Evolutionary conservation across 345 rosid species (phyloP), one percentile per base, ranked within the genome.

Genomic region (Bretschneidera sinensis): DNA sequence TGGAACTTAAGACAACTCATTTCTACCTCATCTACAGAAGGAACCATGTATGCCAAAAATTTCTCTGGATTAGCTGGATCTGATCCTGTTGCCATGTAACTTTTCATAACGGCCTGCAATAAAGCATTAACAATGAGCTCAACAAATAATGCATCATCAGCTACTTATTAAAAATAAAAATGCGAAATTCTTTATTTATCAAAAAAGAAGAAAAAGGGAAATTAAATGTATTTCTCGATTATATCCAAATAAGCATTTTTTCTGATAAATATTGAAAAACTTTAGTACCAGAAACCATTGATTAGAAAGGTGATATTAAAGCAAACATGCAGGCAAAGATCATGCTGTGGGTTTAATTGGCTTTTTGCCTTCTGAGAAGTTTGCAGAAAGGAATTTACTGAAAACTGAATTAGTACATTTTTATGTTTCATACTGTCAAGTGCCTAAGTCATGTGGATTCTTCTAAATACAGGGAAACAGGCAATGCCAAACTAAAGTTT

Each of bases 1-100:
- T 21, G 21, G 31, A 66, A 57, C 19, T 23, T 16, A 55, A 9
- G 43, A 39, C 18, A 61, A 50, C 33, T 51, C 43, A 22, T 52
- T 67, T 70, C 64, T 76, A 94, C 99, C 97, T 94, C 99, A 70
- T 83, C 71, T 54, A 77, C 63, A 50, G 83, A 75, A 70, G 99
- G 99, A 63, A 75, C 86, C 97, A 86, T 90, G 76, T 94, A 94
- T 1, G 92, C 92, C 78, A 94, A 79, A 68, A 94, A 88, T 45
- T 85, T 88, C 73, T 94, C 99, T 5, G 84, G 87, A 45, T 86
- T 81, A 39, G 78, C 64, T 1, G 84, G 75, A 72, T 90, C 97
- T 17, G 91, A 69, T 61, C 89, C 90, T 54, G 79, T 59, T 63
- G 86, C 80, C 70, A 76, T 78, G 58, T 85, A 94, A 68, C 97